These are phyloP conservation scores for barley (Hordeum vulgare) DNA, from an alignment of 176 grass and related monocot species.

Conservation along the genomic window MorexV3_pseudomolecules_assembly NC_058522.1:449761477-449761976, in stretches of 20 bases:
- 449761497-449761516: conserved; percentile 21
- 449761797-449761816: neutral
- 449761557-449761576: conserved; percentile 20
- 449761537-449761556: conserved; percentile 41
- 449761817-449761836: neutral
- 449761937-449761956: neutral
- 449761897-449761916: neutral
- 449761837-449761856: neutral
- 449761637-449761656: conserved; percentile 26
- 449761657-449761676: conserved; percentile 18
- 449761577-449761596: conserved; percentile 34
- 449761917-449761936: neutral
- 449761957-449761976: neutral
- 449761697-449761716: neutral
- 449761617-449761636: conserved; percentile 36
- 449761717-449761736: neutral
- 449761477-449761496: conserved; percentile 24
- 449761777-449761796: neutral
- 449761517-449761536: conserved; percentile 38
- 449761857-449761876: neutral
- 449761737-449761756: neutral
- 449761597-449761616: conserved; percentile 16
- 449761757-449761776: too few species aligned
- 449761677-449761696: conserved; percentile 6
- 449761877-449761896: neutral